phyloP scores from a whole-genome alignment of 495 filamentous ascomycete genomes.

The Stereocaulon alpinum region DNA sequence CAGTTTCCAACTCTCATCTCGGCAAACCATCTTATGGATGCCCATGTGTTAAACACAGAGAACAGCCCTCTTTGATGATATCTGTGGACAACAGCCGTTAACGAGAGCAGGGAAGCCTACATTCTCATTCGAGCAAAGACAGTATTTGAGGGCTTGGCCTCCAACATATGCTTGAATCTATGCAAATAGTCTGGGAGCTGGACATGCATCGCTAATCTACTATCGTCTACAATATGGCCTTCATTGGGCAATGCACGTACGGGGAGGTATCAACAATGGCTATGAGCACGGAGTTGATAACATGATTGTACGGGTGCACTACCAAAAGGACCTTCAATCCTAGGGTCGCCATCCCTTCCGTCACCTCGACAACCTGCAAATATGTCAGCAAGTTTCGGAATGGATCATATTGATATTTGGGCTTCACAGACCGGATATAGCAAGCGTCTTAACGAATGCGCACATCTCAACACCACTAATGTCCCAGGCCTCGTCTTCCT shows the following conservation, averaged over 20 bases:
- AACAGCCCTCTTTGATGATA: conserved; percentile 40
- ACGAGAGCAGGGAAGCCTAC: neutral
- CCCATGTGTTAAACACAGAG: neutral
- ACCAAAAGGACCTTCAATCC: conserved; percentile 27
- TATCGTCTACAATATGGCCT: neutral
- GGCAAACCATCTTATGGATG: conserved; percentile 41
- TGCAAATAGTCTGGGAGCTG: too few species aligned
- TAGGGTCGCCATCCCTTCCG: conserved; percentile 9
- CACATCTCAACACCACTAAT: conserved; percentile 34
- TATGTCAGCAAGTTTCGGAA: neutral
- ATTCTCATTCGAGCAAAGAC: neutral
- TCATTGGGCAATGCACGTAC: neutral
- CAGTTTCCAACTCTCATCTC: neutral
- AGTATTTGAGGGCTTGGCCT: too few species aligned
- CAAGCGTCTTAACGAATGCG: conserved; percentile 31
- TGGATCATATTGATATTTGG: too few species aligned
- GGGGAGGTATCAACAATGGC: conserved; percentile 9
- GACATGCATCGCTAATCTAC: neutral
- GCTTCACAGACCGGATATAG: conserved; percentile 32
- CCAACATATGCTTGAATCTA: neutral
- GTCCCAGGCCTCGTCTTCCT: conserved; percentile 28
- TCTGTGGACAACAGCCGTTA: conserved; percentile 6
- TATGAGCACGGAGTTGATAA: conserved; percentile 37
- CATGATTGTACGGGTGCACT: conserved; percentile 34
- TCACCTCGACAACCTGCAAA: conserved; percentile 23